Conservation (phyloP, 2,329 filamentous ascomycete species). For the Alternaria sp. region DNA sequence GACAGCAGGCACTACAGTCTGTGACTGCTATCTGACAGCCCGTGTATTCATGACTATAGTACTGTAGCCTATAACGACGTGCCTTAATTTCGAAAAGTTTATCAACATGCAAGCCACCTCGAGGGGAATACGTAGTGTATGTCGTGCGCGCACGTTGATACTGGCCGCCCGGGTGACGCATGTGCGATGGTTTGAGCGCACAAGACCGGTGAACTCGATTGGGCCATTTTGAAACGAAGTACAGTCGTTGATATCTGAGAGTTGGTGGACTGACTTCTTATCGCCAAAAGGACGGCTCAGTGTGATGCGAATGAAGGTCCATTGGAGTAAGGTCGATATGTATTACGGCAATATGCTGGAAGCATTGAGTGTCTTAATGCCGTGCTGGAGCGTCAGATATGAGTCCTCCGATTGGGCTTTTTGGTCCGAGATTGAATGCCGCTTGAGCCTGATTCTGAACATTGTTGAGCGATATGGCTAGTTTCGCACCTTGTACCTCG, state of each 20-base stretch:
- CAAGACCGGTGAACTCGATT: not conserved
- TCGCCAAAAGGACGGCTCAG: not conserved
- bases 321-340: not conserved
- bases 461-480: not conserved
- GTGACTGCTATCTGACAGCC: conserved; percentile 14
- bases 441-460: not conserved
- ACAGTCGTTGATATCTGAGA: not conserved
- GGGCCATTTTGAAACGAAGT: not conserved
- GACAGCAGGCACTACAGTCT: conserved; percentile 5
- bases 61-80: conserved; percentile 1
- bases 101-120: conserved; percentile 1
- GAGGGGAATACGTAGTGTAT: not conserved
- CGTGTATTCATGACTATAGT: not conserved
- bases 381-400: not conserved
- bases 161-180: conserved; percentile 19
- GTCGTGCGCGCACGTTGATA: conserved; percentile 24
- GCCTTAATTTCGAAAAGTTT: not conserved
- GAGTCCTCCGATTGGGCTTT: not conserved
- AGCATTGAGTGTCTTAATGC: not conserved
- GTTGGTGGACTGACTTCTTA: not conserved
- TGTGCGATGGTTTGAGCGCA: not conserved
- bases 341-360: not conserved
- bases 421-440: not conserved
- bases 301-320: not conserved
- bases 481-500: not conserved